Conservation (phyloP, 176 grass and related monocot species). For the Luzula sylvatica region DNA sequence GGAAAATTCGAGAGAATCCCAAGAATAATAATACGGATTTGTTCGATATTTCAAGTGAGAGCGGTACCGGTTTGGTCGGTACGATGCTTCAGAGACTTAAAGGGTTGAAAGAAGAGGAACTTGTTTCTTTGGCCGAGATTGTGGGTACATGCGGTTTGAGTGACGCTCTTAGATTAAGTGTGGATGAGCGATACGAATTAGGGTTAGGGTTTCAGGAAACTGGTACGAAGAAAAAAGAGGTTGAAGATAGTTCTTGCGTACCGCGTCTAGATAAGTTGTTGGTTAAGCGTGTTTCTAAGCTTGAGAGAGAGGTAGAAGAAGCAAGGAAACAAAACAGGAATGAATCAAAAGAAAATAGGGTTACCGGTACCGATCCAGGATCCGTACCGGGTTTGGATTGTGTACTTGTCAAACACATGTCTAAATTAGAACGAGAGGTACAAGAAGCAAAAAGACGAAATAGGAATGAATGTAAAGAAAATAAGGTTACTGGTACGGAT, state of each 20-base stretch:
- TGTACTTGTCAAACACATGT: constrained; percentile 43
- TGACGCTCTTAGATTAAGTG: constrained; percentile 44
- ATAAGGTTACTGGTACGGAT: too few species aligned
- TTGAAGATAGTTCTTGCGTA: constrained; percentile 22
- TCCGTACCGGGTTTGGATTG: constrained; percentile 40
- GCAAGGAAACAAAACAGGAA: constrained; percentile 16
- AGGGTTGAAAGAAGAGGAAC: constrained; percentile 64
- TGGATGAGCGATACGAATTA: constrained; percentile 13
- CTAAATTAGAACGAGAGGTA: constrained; percentile 45
- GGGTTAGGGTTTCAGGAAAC: neutral
- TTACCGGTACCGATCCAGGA: neutral
- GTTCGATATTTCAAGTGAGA: constrained; percentile 22
- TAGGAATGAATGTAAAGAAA: too few species aligned
- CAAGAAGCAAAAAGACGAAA: constrained; percentile 13
- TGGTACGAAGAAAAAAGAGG: constrained; percentile 27
- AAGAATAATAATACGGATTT: constrained; percentile 25
- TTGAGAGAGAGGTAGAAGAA: constrained; percentile 56
- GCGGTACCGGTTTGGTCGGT: constrained; percentile 32
- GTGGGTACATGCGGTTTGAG: constrained; percentile 87
- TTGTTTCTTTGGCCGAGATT: constrained; percentile 76
- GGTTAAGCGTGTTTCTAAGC: constrained; percentile 61
- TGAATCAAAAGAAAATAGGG: constrained; percentile 2
- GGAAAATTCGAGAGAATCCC: constrained; percentile 89
- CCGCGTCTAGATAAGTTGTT: constrained; percentile 86
- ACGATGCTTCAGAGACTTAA: constrained; percentile 69